Evolutionary conservation across 2,329 filamentous ascomycete species (phyloP).

Genomic region (Aspergillus sp.): DNA sequence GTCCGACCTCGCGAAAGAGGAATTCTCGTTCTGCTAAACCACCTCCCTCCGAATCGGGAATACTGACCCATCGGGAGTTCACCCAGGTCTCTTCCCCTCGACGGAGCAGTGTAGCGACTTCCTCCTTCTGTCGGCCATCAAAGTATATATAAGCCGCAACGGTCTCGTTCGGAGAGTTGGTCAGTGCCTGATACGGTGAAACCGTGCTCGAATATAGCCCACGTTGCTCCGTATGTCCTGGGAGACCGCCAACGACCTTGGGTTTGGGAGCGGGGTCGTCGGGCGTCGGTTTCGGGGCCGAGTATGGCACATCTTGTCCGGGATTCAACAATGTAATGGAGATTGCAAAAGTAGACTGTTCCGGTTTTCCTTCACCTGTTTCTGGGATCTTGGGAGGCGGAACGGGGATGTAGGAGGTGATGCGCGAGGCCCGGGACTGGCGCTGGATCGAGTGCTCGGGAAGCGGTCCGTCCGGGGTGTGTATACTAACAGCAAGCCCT

Average conservation of each 20-base stretch:
- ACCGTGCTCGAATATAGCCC: conserved; percentile 60
- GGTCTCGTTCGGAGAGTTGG: conserved; percentile 90
- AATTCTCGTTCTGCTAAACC: conserved; percentile 96
- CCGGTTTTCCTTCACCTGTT: conserved; percentile 70
- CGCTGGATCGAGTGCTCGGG: conserved; percentile 94
- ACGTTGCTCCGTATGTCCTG: conserved; percentile 53
- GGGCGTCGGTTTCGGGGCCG: conserved; percentile 75
- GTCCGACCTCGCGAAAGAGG: conserved; percentile 90
- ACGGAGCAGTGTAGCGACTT: conserved; percentile 89
- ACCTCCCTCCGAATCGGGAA: conserved; percentile 86
- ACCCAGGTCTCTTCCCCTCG: conserved; percentile 99
- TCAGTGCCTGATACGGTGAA: conserved; percentile 86
- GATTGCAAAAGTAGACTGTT: conserved; percentile 95
- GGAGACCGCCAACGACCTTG: conserved; percentile 73
- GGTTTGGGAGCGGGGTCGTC: conserved; percentile 78
- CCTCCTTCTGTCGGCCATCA: conserved; percentile 90
- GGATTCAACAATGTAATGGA: conserved; percentile 94
- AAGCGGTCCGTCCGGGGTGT: conserved; percentile 75
- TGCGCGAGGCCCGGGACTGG: conserved; percentile 84
- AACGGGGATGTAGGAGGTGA: conserved; percentile 96
- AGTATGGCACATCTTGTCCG: conserved; percentile 86
- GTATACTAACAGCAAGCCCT: conserved; percentile 96
- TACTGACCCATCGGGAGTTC: conserved; percentile 95
- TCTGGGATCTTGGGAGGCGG: conserved; percentile 78
- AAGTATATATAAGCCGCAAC: conserved; percentile 99